A percentile compares a stretch with the other conserved stretches of the same genome.
Evolutionary conservation across 2,329 filamentous ascomycete species (phyloP).

Genomic region (Bipolaris oryzae): DNA sequence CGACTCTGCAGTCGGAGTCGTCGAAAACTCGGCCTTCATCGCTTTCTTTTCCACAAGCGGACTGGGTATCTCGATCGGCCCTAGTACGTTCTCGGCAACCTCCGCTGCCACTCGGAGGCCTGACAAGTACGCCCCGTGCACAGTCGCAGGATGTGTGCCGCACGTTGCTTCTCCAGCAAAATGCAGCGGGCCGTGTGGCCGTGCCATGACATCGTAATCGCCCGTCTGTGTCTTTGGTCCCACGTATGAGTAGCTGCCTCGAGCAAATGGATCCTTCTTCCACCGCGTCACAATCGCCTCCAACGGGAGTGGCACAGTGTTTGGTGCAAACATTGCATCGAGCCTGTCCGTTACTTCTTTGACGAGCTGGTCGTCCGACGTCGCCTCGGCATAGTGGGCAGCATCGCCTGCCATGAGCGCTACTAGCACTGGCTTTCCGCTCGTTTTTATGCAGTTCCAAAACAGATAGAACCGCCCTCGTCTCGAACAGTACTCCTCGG

Average conservation of each 20-base stretch:
- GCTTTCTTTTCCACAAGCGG: slow-evolving; percentile 74
- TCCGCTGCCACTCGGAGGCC: slow-evolving; percentile 89
- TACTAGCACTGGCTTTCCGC: slow-evolving; percentile 81
- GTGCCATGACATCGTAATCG: slow-evolving; percentile 93
- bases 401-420: slow-evolving; percentile 96
- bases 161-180: slow-evolving; percentile 98
- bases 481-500: slow-evolving; percentile 76
- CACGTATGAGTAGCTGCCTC: slow-evolving; percentile 94
- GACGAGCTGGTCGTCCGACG: slow-evolving; percentile 76
- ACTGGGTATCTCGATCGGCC: slow-evolving; percentile 74
- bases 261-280: slow-evolving; percentile 88
- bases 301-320: slow-evolving; percentile 72
- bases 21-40: slow-evolving; percentile 31
- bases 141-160: slow-evolving; percentile 92
- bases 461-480: slow-evolving; percentile 97
- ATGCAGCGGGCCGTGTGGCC: slow-evolving; percentile 81
- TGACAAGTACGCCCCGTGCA: slow-evolving; percentile 94
- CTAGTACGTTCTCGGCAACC: slow-evolving; percentile 78
- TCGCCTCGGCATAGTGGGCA: slow-evolving; percentile 82
- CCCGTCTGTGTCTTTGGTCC: slow-evolving; percentile 79
- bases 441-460: slow-evolving; percentile 93
- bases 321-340: slow-evolving; percentile 70
- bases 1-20: slow-evolving; percentile 19
- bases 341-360: slow-evolving; percentile 80
- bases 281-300: slow-evolving; percentile 92